A percentile compares a stretch with the other conserved stretches of the same genome.
Conservation (phyloP, 2,329 filamentous ascomycete genomes). For the Ophiostoma piceae region DNA sequence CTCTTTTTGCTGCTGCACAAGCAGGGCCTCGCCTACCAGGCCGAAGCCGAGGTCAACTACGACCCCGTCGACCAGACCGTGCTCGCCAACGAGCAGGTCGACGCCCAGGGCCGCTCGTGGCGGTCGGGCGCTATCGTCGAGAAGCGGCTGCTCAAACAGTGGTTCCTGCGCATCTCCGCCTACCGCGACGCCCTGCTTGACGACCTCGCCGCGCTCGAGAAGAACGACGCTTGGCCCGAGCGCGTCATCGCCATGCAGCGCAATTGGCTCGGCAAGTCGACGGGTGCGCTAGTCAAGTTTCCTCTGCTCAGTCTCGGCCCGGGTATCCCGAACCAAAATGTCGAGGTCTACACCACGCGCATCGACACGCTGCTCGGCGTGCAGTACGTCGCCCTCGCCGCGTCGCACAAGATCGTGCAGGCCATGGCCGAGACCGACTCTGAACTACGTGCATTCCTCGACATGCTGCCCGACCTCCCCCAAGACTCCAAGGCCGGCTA, state of each 20-base stretch:
- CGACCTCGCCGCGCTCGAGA: constrained; percentile 62
- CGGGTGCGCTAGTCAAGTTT: constrained; percentile 68
- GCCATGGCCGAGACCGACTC: constrained; percentile 54
- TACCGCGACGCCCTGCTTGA: constrained; percentile 68
- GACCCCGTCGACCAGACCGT: constrained; percentile 87
- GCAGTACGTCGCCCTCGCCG: constrained; percentile 75
- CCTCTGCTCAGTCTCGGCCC: constrained; percentile 46
- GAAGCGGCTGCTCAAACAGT: constrained; percentile 73
- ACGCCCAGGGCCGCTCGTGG: constrained; percentile 79
- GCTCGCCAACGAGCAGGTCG: constrained; percentile 89
- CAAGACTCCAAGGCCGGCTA: constrained; percentile 62
- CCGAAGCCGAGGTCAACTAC: constrained; percentile 80
- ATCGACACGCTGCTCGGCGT: constrained; percentile 84
- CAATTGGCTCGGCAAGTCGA: constrained; percentile 81
- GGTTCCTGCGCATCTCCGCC: constrained; percentile 81
- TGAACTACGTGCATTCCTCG: constrained; percentile 61
- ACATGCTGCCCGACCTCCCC: constrained; percentile 53
- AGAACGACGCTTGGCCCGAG: constrained; percentile 69
- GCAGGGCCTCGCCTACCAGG: constrained; percentile 73
- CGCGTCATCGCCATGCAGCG: constrained; percentile 76
- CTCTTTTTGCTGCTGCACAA: constrained; percentile 75
- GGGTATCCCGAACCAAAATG: constrained; percentile 39
- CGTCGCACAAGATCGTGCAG: constrained; percentile 64
- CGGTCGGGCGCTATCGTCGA: constrained; percentile 80
- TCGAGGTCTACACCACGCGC: constrained; percentile 78